Base-by-base conservation (phyloP, 192 early-diverging fungal genomes). In the Rhizoclosmatium sp. region DNA sequence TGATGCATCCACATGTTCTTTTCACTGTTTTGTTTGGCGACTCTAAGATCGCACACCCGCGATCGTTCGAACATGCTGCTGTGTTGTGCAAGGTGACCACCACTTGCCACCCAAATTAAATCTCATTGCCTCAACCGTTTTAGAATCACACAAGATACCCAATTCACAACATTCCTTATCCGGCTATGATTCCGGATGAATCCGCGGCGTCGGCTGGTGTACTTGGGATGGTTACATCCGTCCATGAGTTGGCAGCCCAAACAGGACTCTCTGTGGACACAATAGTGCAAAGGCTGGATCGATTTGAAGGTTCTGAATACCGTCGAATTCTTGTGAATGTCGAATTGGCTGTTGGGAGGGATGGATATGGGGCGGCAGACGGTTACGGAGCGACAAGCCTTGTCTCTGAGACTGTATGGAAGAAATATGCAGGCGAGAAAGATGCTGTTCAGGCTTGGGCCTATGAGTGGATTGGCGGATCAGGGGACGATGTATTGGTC, bases 1-100 rank as follows among this genome's bases (percentile, higher is more conserved):
- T 76, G n/a, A 76, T 76, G 75, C 75, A 76, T 67, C 75, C 75
- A 16, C 62, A 65, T 56, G 75, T 76, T 9, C 64, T 76, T 10
- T 76, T 21, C 49, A 54, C n/a, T 14, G 75, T 67, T 3, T 4
- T 76, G 3, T 16, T 21, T n/a, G 23, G 40, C 4, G 19, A 16
- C 45, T 23, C 59, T 10, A 51, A 44, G 3, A 44, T 19, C 14
- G 23, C n/a, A 40, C 73, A 64, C 12, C 73, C 73, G 23, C 4
- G 19, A 5, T 40, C 70, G 70, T 58, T 58, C 40, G 31, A 31
- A 41, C 19, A 72, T 54, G 31, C 16, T 12, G 5, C 21, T 31
- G 70, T 41, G 7, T n/a, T 41, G 16, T 7, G 16, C 41, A 23
- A 69, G 67, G 67, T 69, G 44, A 44, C 9, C 61, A 64, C 7